Evolutionary conservation across 208 protist species (phyloP).

Genomic region (Leishmania gerbilli): DNA sequence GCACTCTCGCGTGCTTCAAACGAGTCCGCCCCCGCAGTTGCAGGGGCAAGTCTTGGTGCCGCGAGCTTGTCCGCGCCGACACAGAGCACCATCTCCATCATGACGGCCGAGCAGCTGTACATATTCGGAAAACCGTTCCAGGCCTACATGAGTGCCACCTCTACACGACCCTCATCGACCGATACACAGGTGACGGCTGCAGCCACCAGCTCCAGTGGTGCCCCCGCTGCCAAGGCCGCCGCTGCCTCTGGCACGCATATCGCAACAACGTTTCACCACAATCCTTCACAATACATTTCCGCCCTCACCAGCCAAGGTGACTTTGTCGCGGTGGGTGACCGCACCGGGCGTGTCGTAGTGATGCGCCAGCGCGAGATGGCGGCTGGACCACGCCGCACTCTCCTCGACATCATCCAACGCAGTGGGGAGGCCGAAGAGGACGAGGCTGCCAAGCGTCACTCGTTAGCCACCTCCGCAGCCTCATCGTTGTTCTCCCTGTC

Average conservation of each 20-base stretch:
- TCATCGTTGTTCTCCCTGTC: neutral
- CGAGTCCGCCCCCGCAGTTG: neutral
- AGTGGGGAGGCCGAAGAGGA: slow-evolving; percentile 22
- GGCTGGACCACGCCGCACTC: slow-evolving; percentile 17
- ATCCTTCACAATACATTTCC: slow-evolving; percentile 67
- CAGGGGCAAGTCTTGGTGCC: neutral
- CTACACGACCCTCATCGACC: slow-evolving; percentile 6
- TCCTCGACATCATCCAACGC: slow-evolving; percentile 29
- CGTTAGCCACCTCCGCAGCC: neutral
- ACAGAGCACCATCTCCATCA: slow-evolving; percentile 14
- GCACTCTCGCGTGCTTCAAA: neutral
- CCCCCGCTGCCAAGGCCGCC: slow-evolving; percentile 1
- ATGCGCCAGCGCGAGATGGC: slow-evolving; percentile 58
- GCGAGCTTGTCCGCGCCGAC: neutral
- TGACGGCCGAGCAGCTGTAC: slow-evolving; percentile 47
- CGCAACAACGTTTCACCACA: slow-evolving; percentile 41
- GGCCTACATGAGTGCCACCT: slow-evolving; percentile 31
- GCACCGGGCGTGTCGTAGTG: slow-evolving; percentile 70
- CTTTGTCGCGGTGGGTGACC: slow-evolving; percentile 80
- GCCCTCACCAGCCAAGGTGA: slow-evolving; percentile 64
- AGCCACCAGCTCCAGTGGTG: neutral
- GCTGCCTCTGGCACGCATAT: slow-evolving; percentile 20
- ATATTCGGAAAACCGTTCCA: slow-evolving; percentile 42
- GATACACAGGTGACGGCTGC: neutral
- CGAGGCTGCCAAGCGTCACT: neutral